phyloP scores from a whole-genome alignment of 2,329 filamentous ascomycete genomes.

The Xylaria sp. region DNA sequence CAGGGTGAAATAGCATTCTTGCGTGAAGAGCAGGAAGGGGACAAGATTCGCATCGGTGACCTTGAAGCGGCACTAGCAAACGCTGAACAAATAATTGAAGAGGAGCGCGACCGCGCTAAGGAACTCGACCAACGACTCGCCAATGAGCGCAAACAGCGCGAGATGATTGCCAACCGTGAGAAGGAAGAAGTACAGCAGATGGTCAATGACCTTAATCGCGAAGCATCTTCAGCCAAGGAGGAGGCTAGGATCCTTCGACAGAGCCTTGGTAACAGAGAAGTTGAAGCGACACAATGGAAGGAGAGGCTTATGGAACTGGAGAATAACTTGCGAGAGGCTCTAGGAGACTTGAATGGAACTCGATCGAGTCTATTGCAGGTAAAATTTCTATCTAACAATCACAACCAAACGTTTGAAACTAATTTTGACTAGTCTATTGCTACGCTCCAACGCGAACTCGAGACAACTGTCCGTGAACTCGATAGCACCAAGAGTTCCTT shows the following conservation, averaged over 20 bases:
- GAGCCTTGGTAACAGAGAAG: conserved; percentile 82
- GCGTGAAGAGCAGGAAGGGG: conserved; percentile 93
- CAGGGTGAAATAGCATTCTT: conserved; percentile 95
- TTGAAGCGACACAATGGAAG: conserved; percentile 91
- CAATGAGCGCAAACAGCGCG: conserved; percentile 85
- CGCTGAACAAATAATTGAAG: conserved; percentile 81
- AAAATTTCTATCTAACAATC: conserved; percentile 42
- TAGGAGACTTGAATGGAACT: conserved; percentile 89
- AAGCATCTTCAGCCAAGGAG: conserved; percentile 84
- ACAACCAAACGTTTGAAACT: conserved; percentile 23
- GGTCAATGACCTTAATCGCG: conserved; percentile 90
- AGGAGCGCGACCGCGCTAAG: conserved; percentile 80
- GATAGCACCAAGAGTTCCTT: conserved; percentile 80
- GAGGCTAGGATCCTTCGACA: conserved; percentile 85
- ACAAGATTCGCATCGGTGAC: conserved; percentile 98
- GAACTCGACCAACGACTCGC: conserved; percentile 80
- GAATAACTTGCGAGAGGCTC: conserved; percentile 83
- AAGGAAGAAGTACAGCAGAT: conserved; percentile 96
- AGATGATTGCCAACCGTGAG: conserved; percentile 86
- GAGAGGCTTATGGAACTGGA: conserved; percentile 91
- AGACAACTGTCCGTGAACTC: conserved; percentile 83
- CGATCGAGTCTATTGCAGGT: conserved; percentile 86
- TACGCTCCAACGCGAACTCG: conserved; percentile 88
- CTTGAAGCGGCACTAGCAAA: conserved; percentile 85
- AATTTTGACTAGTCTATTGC: conserved; percentile 72